These are phyloP conservation scores for Spinacia oleracea DNA, from an alignment of 179 eudicot genomes.

Conservation along the genomic window DNA sequence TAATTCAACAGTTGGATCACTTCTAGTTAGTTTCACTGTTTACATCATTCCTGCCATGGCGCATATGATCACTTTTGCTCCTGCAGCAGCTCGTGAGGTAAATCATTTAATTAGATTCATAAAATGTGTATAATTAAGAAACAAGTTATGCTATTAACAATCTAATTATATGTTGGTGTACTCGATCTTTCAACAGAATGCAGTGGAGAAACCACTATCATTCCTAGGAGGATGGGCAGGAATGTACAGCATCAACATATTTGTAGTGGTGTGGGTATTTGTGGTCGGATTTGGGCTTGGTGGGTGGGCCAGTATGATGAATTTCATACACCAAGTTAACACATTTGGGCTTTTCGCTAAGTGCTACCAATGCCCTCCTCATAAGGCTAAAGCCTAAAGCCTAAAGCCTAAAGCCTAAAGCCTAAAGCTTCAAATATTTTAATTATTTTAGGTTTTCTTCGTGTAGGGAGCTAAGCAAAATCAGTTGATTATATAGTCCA, in stretches of 20 bases:
- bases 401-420: no score
- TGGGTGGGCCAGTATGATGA: conserved; percentile 90
- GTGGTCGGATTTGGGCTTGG: conserved; percentile 88
- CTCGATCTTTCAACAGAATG: conserved; percentile 65
- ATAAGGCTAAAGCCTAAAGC: conserved; percentile 38
- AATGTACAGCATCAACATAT: conserved; percentile 52
- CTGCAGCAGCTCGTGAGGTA: conserved; percentile 78
- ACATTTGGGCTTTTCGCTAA: conserved; percentile 87
- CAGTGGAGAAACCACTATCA: conserved; percentile 74
- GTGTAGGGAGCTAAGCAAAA: conserved; percentile 15
- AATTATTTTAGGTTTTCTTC: not conserved
- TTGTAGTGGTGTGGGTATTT: conserved; percentile 85
- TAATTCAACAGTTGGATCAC: conserved; percentile 83
- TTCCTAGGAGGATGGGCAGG: conserved; percentile 81
- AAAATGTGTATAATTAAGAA: not conserved
- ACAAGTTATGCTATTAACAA: not conserved
- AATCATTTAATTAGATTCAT: not conserved
- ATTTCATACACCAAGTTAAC: conserved; percentile 68
- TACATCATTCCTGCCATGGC: conserved; percentile 90
- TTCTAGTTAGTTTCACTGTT: conserved; percentile 88
- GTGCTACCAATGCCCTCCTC: conserved; percentile 90
- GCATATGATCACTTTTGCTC: conserved; percentile 71
- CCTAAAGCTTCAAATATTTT: no score
- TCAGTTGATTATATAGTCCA: conserved; percentile 23
- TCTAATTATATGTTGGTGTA: no score